Percentiles rank a stretch among this genome's conserved stretches.
phyloP scores from a whole-genome alignment of 2,329 filamentous ascomycete species.

The Sporothrix curviconia region DNA sequence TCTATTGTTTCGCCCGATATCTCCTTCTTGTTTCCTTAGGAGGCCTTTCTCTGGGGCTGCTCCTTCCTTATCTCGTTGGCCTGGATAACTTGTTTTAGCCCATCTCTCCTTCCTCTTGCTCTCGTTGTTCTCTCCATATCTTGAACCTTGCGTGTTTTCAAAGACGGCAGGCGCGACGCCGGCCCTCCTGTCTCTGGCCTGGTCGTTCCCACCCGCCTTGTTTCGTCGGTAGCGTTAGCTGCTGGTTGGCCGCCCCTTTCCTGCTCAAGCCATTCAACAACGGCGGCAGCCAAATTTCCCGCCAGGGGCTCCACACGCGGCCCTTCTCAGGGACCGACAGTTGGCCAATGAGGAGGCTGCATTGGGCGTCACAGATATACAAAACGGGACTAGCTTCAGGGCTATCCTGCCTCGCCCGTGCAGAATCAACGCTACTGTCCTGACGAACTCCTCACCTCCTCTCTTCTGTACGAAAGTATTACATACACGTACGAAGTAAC shows the following conservation, averaged over 20 bases:
- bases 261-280: background rate
- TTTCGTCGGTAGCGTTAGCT: conserved; percentile 6
- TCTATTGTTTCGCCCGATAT: background rate
- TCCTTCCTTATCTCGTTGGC: background rate
- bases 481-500: no score
- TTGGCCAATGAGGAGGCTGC: background rate
- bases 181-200: background rate
- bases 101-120: background rate
- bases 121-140: background rate
- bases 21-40: no score
- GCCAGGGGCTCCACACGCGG: background rate
- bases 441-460: background rate
- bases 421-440: background rate
- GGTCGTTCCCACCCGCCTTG: background rate
- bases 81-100: background rate
- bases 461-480: background rate
- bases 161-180: conserved; percentile 14
- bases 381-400: background rate
- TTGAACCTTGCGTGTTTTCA: conserved; percentile 7
- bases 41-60: background rate
- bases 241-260: background rate
- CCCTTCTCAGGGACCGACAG: background rate
- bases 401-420: background rate
- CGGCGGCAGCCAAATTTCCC: conserved; percentile 11
- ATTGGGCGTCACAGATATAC: background rate